phyloP scores from a whole-genome alignment of 2,329 filamentous ascomycete species.

The Myriosclerotinia curreyana region DNA sequence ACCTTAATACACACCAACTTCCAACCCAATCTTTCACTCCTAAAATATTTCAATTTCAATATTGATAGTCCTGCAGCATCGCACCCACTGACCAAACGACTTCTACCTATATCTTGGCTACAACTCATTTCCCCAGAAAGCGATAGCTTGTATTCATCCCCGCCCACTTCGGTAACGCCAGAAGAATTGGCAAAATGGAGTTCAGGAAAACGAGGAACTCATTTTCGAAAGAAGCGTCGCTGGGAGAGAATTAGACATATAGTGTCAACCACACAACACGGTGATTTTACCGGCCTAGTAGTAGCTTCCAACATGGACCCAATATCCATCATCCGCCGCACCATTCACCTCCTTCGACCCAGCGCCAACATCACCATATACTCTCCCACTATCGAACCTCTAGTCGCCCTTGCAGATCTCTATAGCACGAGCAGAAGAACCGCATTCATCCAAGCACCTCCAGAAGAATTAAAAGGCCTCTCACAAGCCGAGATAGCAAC shows the following conservation, averaged over 20 bases:
- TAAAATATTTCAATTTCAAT: conserved; percentile 90
- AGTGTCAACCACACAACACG: conserved; percentile 70
- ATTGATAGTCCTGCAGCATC: conserved; percentile 49
- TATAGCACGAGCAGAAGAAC: conserved; percentile 78
- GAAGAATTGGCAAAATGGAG: conserved; percentile 70
- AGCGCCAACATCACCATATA: conserved; percentile 86
- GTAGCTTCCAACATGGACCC: conserved; percentile 82
- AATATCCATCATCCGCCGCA: conserved; percentile 67
- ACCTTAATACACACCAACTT: conserved; percentile 78
- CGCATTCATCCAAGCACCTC: conserved; percentile 63
- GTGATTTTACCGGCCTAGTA: conserved; percentile 79
- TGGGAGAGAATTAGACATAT: conserved; percentile 72
- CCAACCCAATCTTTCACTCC: conserved; percentile 81
- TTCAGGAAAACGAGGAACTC: conserved; percentile 75
- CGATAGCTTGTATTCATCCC: conserved; percentile 69
- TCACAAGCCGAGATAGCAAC: conserved; percentile 50
- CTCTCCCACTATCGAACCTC: conserved; percentile 73
- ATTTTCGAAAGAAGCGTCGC: conserved; percentile 83
- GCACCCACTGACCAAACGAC: conserved; percentile 78
- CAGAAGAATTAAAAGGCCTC: conserved; percentile 43
- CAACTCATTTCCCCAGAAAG: conserved; percentile 76
- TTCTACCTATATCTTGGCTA: conserved; percentile 86
- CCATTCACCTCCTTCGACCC: conserved; percentile 76
- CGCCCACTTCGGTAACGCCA: conserved; percentile 57
- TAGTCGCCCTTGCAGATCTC: conserved; percentile 73